phyloP scores from a whole-genome alignment of 768 basidiomycete genomes.

The Baorangia bicolor region DNA sequence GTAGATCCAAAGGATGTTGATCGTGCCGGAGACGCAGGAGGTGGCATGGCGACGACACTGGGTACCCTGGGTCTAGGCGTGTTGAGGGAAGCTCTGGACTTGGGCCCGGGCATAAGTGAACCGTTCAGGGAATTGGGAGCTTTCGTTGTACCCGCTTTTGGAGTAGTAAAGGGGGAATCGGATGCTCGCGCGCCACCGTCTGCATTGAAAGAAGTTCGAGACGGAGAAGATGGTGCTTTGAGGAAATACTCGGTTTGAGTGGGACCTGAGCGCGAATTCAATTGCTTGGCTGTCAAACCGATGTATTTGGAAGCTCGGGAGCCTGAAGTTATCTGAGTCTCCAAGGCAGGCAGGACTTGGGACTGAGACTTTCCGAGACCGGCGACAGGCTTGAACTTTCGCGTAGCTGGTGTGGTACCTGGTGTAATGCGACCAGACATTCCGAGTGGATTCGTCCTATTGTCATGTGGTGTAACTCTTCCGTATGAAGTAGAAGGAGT shows the following conservation, averaged over 20 bases:
- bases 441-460: constrained; percentile 26
- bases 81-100: constrained; percentile 34
- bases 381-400: constrained; percentile 33
- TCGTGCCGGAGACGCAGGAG: constrained; percentile 62
- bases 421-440: constrained; percentile 53
- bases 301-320: constrained; percentile 84
- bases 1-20: constrained; percentile 35
- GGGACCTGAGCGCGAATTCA: constrained; percentile 45
- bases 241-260: constrained; percentile 21
- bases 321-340: constrained; percentile 66
- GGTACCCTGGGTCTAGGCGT: constrained; percentile 69
- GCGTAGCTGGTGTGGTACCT: constrained; percentile 28
- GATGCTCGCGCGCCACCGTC: constrained; percentile 39
- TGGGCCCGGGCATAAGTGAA: constrained; percentile 23
- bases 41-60: constrained; percentile 78
- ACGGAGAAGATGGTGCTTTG: constrained; percentile 35
- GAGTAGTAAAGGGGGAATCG: constrained; percentile 66
- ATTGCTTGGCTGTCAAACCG: constrained; percentile 80
- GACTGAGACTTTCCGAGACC: constrained; percentile 35
- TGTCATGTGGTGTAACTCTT: constrained; percentile 38
- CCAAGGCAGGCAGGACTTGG: constrained; percentile 22
- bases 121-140: constrained; percentile 9
- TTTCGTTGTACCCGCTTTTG: constrained; percentile 49
- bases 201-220: constrained; percentile 36
- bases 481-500: constrained; percentile 56